Percentiles rank a stretch among this genome's conserved stretches.
Conservation (phyloP, 1,284 basidiomycete species). For the Malassezia brasiliensis region DNA sequence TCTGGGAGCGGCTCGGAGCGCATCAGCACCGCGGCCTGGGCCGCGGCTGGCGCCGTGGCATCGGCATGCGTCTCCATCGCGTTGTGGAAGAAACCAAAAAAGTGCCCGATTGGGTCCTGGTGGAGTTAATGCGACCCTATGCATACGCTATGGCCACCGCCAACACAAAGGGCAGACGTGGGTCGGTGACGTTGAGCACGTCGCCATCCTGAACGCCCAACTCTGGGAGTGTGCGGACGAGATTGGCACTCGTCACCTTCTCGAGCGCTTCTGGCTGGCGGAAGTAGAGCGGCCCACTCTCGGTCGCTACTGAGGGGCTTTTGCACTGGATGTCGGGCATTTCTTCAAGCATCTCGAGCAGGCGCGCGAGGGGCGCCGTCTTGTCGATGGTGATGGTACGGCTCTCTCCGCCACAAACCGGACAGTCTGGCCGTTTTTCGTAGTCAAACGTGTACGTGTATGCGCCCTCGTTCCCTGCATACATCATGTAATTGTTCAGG, state of each 20-base stretch:
- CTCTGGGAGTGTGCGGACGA: conserved; percentile 73
- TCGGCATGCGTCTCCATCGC: not conserved
- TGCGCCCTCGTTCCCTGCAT: conserved; percentile 82
- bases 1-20: conserved; percentile 21
- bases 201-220: conserved; percentile 66
- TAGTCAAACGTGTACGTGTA: conserved; percentile 98
- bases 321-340: conserved; percentile 39
- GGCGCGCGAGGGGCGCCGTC: conserved; percentile 19
- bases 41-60: conserved; percentile 1
- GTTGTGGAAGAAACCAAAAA: not conserved
- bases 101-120: not conserved
- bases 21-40: conserved; percentile 21
- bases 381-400: conserved; percentile 17
- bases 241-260: conserved; percentile 72
- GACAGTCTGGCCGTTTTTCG: conserved; percentile 82
- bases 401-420: conserved; percentile 83
- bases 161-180: conserved; percentile 65
- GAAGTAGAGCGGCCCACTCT: conserved; percentile 63
- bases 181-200: conserved; percentile 70
- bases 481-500: conserved; percentile 90
- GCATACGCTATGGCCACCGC: not conserved
- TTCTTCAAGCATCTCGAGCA: conserved; percentile 33
- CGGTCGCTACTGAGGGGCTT: conserved; percentile 22
- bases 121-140: conserved; percentile 1
- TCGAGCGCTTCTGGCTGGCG: conserved; percentile 84